A percentile compares a stretch with the other conserved stretches of the same genome.
phyloP scores from a whole-genome alignment of 108 stramenopile species.

The Poteriospumella lacustris region DNA sequence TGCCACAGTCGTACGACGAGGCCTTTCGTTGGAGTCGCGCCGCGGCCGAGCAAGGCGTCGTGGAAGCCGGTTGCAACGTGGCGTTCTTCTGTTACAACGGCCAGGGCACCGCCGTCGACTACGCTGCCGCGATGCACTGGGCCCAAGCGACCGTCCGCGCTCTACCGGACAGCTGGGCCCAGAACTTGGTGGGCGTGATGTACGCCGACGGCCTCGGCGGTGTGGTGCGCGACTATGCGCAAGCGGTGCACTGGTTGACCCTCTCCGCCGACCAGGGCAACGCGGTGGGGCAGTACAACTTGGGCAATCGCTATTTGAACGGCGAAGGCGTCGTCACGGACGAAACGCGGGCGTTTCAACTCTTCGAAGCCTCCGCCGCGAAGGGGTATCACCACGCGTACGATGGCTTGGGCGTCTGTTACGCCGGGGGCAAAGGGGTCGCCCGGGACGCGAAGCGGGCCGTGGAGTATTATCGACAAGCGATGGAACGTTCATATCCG shows the following conservation, averaged over 20 bases:
- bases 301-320: conserved; percentile 9
- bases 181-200: too few relatives aligned
- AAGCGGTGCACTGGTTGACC: neutral
- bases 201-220: too few relatives aligned
- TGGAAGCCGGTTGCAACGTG: too few relatives aligned
- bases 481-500: neutral
- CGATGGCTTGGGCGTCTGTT: conserved; percentile 4
- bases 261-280: neutral
- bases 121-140: too few relatives aligned
- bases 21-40: neutral
- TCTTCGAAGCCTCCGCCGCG: neutral
- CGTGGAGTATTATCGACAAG: neutral
- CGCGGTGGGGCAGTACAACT: too few relatives aligned
- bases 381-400: neutral
- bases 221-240: neutral
- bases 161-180: too few relatives aligned
- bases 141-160: too few relatives aligned
- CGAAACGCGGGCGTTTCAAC: too few relatives aligned
- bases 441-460: neutral
- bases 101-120: too few relatives aligned
- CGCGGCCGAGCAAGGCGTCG: neutral
- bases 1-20: neutral
- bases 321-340: too few relatives aligned
- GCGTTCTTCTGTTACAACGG: too few relatives aligned
- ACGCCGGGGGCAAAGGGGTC: neutral